A percentile compares a stretch with the other conserved stretches of the same genome.
phyloP scores from a whole-genome alignment of 352 stramenopile species.

The Blastocystis sp. region DNA sequence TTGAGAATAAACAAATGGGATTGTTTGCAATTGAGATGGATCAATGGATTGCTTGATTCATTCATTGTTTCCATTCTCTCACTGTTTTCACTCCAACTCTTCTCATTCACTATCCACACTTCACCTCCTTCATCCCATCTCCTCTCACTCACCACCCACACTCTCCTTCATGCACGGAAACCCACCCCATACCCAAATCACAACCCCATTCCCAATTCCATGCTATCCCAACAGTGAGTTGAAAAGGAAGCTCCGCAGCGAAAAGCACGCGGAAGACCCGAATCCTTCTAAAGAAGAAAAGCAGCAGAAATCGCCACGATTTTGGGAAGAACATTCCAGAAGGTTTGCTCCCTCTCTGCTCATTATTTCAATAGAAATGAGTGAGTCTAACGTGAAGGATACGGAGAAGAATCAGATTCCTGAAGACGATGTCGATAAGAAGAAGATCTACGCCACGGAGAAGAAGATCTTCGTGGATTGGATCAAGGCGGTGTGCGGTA shows the following conservation, averaged over 20 bases:
- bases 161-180: too few relatives aligned
- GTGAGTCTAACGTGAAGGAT: constrained; percentile 2
- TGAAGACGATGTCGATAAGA: constrained; percentile 51
- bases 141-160: too few relatives aligned
- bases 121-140: too few relatives aligned
- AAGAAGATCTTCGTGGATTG: constrained; percentile 58
- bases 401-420: background rate
- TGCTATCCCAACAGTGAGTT: too few relatives aligned
- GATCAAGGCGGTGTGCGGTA: constrained; percentile 64
- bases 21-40: too few relatives aligned
- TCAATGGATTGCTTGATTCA: too few relatives aligned
- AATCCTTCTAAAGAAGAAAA: background rate
- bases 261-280: too few relatives aligned
- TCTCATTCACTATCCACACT: too few relatives aligned
- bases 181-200: too few relatives aligned
- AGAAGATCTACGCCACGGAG: constrained; percentile 48
- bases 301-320: background rate
- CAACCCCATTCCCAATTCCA: too few relatives aligned
- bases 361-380: constrained; percentile 43
- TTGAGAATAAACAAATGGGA: too few relatives aligned
- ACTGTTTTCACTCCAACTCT: background rate
- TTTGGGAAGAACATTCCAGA: constrained; percentile 23
- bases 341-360: background rate
- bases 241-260: too few relatives aligned
- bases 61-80: background rate